Evolutionary conservation across 345 rosid species (phyloP), one percentile per base, ranked within the genome.

Genomic region (Corymbia maculata): DNA sequence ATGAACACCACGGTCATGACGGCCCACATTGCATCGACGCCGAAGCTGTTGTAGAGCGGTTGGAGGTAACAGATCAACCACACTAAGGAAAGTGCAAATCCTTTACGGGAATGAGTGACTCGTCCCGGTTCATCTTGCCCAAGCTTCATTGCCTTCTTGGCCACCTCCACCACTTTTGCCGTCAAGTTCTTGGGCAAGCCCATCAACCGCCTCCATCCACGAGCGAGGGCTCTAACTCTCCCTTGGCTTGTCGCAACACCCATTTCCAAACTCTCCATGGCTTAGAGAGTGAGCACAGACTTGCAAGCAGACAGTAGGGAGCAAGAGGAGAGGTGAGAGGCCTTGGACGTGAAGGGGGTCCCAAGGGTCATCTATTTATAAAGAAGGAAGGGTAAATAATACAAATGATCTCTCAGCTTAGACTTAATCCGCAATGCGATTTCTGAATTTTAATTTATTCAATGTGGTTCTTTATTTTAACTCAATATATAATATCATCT

Each of bases 1-100:
- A 96, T 95, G 75, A 96, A 94, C 8, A 97, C 95, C 36, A 96
- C 98, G 26, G 99, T 97, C 90, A 97, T 93, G 3, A 97, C 94
- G 85, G 98, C 98, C 98, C 98, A 95, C 90, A 93, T 93, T 88
- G 96, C 98, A 79, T 93, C 79, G 87, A 90, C 94, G 8, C 97
- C 98, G n/a, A 96, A 95, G 88, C 75, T 93, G 53, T 93, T 9
- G 61, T 94, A 96, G 12, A 95, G 92, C 52, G 98, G 97, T 66
- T 92, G 90, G 87, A 53, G 92, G 87, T 93, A 96, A 92, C 93
- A 95, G 42, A 95, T 86, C 16, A 94, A 75, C 8, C 97, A 96
- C 66, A 96, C 98, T 22, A 94, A 86, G 45, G 95, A 89, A 49
- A 97, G 93, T 13, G 95, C 96, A 9, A 95, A 90, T 70, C 97